Evolutionary conservation across 495 filamentous ascomycete species (phyloP), one percentile per base, ranked within the genome.

Genomic region (Chaetomium fimeti): DNA sequence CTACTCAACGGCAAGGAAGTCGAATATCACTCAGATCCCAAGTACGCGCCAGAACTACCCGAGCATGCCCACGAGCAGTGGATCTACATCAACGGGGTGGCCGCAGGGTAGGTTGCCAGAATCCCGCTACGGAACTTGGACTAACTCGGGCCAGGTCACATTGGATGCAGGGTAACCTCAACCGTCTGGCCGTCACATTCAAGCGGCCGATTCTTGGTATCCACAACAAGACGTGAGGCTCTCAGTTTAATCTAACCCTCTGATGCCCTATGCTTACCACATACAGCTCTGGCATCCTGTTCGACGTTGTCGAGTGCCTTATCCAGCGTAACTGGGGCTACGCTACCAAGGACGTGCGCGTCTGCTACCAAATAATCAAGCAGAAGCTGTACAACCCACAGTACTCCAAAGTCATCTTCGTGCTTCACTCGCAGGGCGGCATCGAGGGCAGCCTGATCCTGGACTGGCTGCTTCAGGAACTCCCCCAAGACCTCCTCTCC

Each of bases 351-450:
- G 90, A 92, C 68, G 81, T 90, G 47, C 83, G 92, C 1, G 71
- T 81, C 5, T 76, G 77, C 62, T 84, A 83, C 66, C 63, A 79
- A 38, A 81, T 80, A 60, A 72, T 91, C 68, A 89, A 89, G 68
- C 74, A 79, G 20, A 77, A 78, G 20, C 78, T 91, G 25, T 81
- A 85, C 63, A 76, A 85, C 54, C 82, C 79, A 0, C 68, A 80
- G 20, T 84, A 87, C 67, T 82, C 84, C 25, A 93, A 91, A 68
- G 84, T 94, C 16, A 79, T 95, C 60, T 81, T 95, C 25, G 84
- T 95, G 52, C 79, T 91, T 36, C 92, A 96, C 72, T 90, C 87
- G 22, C 91, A 95, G 72, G 92, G 92, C 2, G 92, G 84, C 18
- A 90, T 95, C 62, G 87, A 93, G 72, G 84, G 87, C 6, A 82